Conservation (phyloP, 805 yeast genomes). For the Teunomyces aglyptinius region DNA sequence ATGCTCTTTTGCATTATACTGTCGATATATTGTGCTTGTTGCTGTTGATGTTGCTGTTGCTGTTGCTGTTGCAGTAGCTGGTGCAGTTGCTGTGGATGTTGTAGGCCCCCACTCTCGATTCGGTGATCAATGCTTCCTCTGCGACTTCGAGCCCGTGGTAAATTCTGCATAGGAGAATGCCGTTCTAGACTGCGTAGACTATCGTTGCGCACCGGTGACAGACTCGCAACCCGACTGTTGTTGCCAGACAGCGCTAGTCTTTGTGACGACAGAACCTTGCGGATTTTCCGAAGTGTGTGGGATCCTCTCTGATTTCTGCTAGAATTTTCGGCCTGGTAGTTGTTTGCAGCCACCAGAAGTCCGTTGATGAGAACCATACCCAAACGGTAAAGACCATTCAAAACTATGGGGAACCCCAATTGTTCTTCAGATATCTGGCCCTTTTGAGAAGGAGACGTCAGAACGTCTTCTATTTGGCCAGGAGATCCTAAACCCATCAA, state of each 20-base stretch:
- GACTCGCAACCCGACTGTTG: not conserved
- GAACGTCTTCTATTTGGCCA: not conserved
- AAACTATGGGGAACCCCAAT: not conserved
- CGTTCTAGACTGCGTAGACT: not conserved
- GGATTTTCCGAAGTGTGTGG: not conserved
- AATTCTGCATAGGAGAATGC: not conserved
- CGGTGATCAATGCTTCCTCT: not conserved
- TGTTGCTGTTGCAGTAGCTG: no score
- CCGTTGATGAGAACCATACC: not conserved
- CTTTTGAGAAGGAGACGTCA: not conserved
- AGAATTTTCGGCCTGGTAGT: not conserved
- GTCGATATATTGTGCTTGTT: not conserved
- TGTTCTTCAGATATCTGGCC: not conserved
- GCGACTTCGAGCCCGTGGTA: not conserved
- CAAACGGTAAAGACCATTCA: not conserved
- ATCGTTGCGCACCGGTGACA: not conserved
- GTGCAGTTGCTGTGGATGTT: no score
- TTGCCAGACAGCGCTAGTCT: not conserved
- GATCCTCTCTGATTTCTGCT: not conserved
- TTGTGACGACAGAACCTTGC: not conserved
- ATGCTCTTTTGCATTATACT: not conserved
- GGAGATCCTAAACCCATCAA: not conserved
- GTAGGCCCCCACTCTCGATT: not conserved
- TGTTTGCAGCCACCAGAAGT: conserved; percentile 1
- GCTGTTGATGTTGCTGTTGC: no score